Evolutionary conservation across 192 early-diverging fungal species (phyloP), one percentile per base, ranked within the genome.

Genomic region (Ramicandelaber brevisporus): DNA sequence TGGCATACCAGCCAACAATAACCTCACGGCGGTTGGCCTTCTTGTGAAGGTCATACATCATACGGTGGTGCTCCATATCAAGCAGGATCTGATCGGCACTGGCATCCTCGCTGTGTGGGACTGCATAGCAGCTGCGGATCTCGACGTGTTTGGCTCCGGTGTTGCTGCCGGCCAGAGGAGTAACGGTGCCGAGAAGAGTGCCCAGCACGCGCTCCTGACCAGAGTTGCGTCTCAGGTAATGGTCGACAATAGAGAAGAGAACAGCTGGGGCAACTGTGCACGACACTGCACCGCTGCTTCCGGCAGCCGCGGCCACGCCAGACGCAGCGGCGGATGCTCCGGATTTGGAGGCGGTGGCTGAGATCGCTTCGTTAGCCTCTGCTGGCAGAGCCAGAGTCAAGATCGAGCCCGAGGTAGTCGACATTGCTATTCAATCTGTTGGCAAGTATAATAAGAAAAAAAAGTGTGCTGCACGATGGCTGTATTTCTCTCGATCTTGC

Each of bases 1-100:
- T 72, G 7, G 73, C 66, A 31, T 90, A 96, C 89, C 89, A 96
- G 25, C 89, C 89, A 29, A 96, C 68, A 38, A 90, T 73, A 27
- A 73, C 61, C 46, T 96, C 89, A 37, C 76, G 73, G 10, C 76
- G 53, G 44, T 85, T 84, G 11, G 81, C 83, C 30, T 70, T 61
- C 51, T 77, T 75, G 52, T 92, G 86, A 28, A 89, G 63, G 31
- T 66, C 63, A 46, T 68, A 73, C 81, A 92, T 84, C 15, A 60
- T 65, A 17, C 52, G 46, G 44, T 89, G 74, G 53, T 84, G 74
- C 29, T 89, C 86, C 50, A 81, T 73, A 38, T 96, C 86, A 22
- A 95, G 59, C 14, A 69, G 65, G 20, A 87, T 66, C 61, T 64
- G 63, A 29, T 78, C 78, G 17, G 65, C 61, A 27, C 65, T 64